These are phyloP conservation scores for Epichloe coenophiala DNA, from an alignment of 2,329 filamentous ascomycete species.

Conservation along the genomic window DNA sequence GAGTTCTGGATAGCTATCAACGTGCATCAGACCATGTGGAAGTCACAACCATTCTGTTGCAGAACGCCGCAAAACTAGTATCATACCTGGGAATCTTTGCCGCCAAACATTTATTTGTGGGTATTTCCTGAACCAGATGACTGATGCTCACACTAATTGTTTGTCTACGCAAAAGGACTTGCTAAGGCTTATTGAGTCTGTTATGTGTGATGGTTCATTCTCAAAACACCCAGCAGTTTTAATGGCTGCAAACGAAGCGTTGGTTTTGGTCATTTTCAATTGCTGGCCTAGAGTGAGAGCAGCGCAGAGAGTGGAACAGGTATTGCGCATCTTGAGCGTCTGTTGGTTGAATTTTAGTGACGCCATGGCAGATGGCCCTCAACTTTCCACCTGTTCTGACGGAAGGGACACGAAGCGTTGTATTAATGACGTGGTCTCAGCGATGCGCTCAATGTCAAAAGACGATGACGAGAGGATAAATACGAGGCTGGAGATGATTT, in stretches of 20 bases:
- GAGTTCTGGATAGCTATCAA: constrained; percentile 39
- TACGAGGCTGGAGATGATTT: neutral
- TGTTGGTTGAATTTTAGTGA: constrained; percentile 49
- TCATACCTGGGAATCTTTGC: constrained; percentile 45
- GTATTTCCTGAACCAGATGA: constrained; percentile 5
- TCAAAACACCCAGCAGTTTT: constrained; percentile 40
- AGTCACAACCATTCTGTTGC: constrained; percentile 44
- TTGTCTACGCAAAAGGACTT: constrained; percentile 35
- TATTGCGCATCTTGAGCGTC: constrained; percentile 46
- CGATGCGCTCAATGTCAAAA: neutral
- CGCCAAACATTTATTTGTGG: constrained; percentile 54
- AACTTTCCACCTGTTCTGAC: neutral
- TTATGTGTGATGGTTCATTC: constrained; percentile 57
- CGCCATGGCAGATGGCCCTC: constrained; percentile 7
- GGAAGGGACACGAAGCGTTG: neutral
- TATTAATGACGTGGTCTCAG: neutral
- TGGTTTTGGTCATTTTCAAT: constrained; percentile 45
- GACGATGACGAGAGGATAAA: neutral
- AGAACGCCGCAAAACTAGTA: constrained; percentile 35
- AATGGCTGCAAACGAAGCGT: constrained; percentile 33
- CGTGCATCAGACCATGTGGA: constrained; percentile 45
- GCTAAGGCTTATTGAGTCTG: constrained; percentile 50
- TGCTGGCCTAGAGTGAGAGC: constrained; percentile 54
- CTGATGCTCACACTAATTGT: neutral
- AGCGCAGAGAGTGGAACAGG: constrained; percentile 43